Evolutionary conservation across 2,329 filamentous ascomycete genomes (phyloP).

Genomic region (Scytalidium lignicola): DNA sequence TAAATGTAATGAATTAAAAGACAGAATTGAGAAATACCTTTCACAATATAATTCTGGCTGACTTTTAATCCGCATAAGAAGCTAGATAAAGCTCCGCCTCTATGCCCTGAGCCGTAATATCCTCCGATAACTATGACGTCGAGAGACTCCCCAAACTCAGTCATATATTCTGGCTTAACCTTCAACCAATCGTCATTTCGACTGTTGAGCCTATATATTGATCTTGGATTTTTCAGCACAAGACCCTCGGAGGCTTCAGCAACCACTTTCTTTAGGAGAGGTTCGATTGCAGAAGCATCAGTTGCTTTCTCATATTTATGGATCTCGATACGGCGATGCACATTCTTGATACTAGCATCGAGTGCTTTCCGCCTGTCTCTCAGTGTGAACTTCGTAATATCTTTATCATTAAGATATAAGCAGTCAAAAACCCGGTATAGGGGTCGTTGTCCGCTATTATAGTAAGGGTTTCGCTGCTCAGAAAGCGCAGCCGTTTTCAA

Average conservation of each 20-base stretch:
- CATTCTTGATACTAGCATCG: conserved; percentile 61
- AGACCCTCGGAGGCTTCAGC: conserved; percentile 84
- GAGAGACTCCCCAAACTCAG: conserved; percentile 87
- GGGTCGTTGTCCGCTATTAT: conserved; percentile 59
- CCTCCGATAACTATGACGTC: conserved; percentile 88
- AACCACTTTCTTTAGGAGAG: conserved; percentile 73
- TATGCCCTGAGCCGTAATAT: conserved; percentile 82
- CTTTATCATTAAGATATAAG: conserved; percentile 75
- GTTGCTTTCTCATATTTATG: conserved; percentile 66
- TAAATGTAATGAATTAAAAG: no score
- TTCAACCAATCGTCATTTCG: conserved; percentile 97
- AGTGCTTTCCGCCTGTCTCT: conserved; percentile 75
- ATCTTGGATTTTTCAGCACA: conserved; percentile 88
- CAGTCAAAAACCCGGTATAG: conserved; percentile 88
- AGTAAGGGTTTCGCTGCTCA: conserved; percentile 69
- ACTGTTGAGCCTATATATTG: conserved; percentile 79
- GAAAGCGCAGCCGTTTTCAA: conserved; percentile 85
- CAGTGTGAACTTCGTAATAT: conserved; percentile 77
- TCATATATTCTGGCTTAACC: conserved; percentile 98
- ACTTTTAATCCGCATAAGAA: conserved; percentile 86
- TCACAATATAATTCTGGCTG: conserved; percentile 60
- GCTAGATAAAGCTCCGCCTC: conserved; percentile 77
- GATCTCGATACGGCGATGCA: conserved; percentile 75
- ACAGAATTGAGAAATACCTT: conserved; percentile 11
- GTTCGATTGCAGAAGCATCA: conserved; percentile 69